These are phyloP conservation scores for Mortierella sp. DNA, from an alignment of 371 early-diverging fungal species.

Conservation along the genomic window DNA sequence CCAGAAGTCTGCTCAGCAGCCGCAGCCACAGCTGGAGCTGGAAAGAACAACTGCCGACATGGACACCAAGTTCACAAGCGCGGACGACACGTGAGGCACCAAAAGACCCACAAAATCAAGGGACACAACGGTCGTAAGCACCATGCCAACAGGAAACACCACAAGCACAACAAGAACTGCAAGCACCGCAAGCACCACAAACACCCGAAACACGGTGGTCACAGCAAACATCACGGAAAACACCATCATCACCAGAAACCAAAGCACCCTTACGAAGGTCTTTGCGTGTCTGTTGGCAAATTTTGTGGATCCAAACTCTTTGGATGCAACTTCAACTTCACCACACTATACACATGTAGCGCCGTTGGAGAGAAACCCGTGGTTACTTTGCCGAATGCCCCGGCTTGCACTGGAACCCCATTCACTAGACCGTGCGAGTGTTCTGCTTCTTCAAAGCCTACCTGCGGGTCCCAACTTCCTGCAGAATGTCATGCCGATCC, in stretches of 20 bases:
- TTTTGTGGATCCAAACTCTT: conserved; percentile 20
- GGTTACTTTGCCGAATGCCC: background rate
- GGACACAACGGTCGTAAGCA: too few relatives aligned
- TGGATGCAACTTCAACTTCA: conserved; percentile 19
- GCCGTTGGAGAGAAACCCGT: conserved; percentile 23
- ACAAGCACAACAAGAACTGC: conserved; percentile 1
- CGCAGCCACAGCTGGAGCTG: too few relatives aligned
- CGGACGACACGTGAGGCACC: too few relatives aligned
- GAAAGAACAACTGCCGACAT: too few relatives aligned
- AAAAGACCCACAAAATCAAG: too few relatives aligned
- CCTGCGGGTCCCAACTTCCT: conserved; percentile 11
- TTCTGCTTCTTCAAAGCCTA: background rate
- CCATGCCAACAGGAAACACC: conserved; percentile 1
- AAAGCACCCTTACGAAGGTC: conserved; percentile 19
- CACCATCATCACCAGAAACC: conserved; percentile 1
- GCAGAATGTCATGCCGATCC: conserved; percentile 10
- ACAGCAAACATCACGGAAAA: background rate
- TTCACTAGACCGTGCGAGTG: conserved; percentile 7
- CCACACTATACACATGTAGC: conserved; percentile 14
- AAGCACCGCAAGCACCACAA: conserved; percentile 15
- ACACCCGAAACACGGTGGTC: conserved; percentile 5
- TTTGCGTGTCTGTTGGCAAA: conserved; percentile 24
- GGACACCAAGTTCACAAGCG: too few relatives aligned
- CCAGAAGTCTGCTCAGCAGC: too few relatives aligned
- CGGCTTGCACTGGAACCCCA: conserved; percentile 4